Evolutionary conservation across 1,284 basidiomycete genomes (phyloP).

Genomic region (Pisolithus thermaeus): DNA sequence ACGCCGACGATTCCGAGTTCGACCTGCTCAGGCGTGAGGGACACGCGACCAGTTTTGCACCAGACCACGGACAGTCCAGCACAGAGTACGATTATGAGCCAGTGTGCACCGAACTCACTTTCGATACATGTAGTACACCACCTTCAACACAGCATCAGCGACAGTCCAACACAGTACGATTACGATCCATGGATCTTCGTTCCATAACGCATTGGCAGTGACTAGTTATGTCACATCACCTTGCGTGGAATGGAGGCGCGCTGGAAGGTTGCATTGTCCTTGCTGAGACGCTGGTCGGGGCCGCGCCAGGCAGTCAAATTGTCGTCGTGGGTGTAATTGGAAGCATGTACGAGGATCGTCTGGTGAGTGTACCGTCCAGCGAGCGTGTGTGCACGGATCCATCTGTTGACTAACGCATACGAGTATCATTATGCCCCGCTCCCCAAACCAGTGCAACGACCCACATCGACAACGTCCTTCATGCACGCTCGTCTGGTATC

Average conservation of each 20-base stretch:
- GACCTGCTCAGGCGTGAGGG: too few species aligned
- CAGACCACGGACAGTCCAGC: too few species aligned
- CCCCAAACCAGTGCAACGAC: slow-evolving; percentile 79
- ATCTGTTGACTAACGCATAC: background rate
- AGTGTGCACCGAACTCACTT: too few species aligned
- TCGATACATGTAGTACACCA: too few species aligned
- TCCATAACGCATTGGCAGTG: too few species aligned
- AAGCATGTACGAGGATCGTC: slow-evolving; percentile 90
- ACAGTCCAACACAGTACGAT: too few species aligned
- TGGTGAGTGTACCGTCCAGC: slow-evolving; percentile 46
- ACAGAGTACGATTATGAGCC: too few species aligned
- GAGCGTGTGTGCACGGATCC: background rate
- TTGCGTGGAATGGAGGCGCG: slow-evolving; percentile 83
- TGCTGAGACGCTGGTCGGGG: background rate
- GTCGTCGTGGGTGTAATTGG: slow-evolving; percentile 81
- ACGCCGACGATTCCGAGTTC: too few species aligned
- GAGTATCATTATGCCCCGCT: background rate
- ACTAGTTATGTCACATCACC: slow-evolving; percentile 58
- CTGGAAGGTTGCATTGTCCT: background rate
- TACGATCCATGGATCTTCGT: too few species aligned
- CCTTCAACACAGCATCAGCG: too few species aligned
- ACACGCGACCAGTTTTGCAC: too few species aligned
- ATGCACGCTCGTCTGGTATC: slow-evolving; percentile 76
- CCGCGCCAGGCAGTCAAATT: slow-evolving; percentile 65
- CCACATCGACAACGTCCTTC: slow-evolving; percentile 92